A percentile compares a stretch with the other conserved stretches of the same genome.
Conservation (phyloP, 164 flowering plant genomes). For the Piper longum region DNA sequence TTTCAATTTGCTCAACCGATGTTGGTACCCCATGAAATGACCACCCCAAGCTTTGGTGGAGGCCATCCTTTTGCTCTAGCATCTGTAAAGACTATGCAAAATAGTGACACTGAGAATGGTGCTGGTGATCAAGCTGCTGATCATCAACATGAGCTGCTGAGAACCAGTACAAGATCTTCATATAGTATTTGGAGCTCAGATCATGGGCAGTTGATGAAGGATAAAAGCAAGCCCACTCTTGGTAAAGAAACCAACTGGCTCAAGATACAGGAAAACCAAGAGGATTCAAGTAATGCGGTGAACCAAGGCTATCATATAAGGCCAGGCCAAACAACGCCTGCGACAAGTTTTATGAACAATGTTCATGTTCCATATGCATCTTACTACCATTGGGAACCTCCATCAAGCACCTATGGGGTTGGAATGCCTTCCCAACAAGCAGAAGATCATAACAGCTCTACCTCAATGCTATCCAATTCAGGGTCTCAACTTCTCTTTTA, state of each 20-base stretch:
- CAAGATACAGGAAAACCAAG: constrained; percentile 7
- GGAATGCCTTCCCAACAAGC: neutral
- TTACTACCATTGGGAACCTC: neutral
- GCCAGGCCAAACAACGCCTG: neutral
- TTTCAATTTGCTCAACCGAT: constrained; percentile 21
- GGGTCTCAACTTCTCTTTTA: neutral
- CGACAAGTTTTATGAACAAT: neutral
- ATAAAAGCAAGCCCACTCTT: constrained; percentile 11
- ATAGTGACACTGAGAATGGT: neutral
- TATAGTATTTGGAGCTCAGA: neutral
- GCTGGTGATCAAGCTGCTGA: no score
- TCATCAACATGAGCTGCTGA: no score
- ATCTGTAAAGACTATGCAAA: neutral
- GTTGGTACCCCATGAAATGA: constrained; percentile 14
- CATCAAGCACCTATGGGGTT: neutral
- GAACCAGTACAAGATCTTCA: no score
- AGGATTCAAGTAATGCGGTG: neutral
- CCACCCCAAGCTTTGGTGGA: neutral
- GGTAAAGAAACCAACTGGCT: constrained; percentile 14
- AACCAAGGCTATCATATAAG: neutral
- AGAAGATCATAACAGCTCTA: neutral
- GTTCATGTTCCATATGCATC: neutral
- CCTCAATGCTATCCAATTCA: neutral
- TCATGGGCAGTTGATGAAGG: neutral
- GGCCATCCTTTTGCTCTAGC: neutral